A percentile compares a stretch with the other conserved stretches of the same genome.
Conservation (phyloP, 192 early-diverging fungal species). For the Lobulomyces angularis region DNA sequence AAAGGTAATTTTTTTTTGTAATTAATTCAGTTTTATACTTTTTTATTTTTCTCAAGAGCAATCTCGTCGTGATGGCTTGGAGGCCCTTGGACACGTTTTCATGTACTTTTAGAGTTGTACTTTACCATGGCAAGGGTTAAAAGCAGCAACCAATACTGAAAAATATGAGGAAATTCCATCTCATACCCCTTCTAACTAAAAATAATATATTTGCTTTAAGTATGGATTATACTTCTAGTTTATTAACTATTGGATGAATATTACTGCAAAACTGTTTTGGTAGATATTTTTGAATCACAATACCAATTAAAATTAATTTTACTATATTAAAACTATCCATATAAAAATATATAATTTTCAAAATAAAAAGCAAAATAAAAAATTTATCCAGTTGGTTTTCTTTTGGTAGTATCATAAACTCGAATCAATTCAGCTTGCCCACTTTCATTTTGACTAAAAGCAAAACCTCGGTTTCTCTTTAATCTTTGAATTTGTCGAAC, state of each 20-base stretch:
- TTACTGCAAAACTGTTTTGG: no score
- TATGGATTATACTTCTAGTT: no score
- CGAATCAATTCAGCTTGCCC: constrained; percentile 79
- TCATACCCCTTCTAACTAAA: no score
- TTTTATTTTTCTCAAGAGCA: constrained; percentile 43
- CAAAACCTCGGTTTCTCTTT: constrained; percentile 86
- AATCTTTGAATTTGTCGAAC: constrained; percentile 79
- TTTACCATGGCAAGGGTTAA: constrained; percentile 82
- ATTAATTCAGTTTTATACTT: constrained; percentile 2
- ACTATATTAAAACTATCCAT: constrained; percentile 1
- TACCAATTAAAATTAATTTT: no score
- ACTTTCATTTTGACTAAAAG: constrained; percentile 93
- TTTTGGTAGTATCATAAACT: constrained; percentile 59
- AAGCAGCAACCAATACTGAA: constrained; percentile 81
- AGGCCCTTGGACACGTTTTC: constrained; percentile 81
- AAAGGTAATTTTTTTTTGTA: constrained; percentile 50
- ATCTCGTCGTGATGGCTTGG: constrained; percentile 77
- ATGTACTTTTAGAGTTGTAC: constrained; percentile 81
- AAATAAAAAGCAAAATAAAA: background rate
- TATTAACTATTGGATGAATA: no score
- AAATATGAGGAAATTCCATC: constrained; percentile 88
- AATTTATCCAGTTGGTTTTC: constrained; percentile 50
- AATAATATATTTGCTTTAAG: no score
- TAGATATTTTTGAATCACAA: no score
- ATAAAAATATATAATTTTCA: constrained; percentile 8